A percentile compares a stretch with the other conserved stretches of the same genome.
Conservation (phyloP, 2,329 filamentous ascomycete genomes). For the Fusarium sp. region DNA sequence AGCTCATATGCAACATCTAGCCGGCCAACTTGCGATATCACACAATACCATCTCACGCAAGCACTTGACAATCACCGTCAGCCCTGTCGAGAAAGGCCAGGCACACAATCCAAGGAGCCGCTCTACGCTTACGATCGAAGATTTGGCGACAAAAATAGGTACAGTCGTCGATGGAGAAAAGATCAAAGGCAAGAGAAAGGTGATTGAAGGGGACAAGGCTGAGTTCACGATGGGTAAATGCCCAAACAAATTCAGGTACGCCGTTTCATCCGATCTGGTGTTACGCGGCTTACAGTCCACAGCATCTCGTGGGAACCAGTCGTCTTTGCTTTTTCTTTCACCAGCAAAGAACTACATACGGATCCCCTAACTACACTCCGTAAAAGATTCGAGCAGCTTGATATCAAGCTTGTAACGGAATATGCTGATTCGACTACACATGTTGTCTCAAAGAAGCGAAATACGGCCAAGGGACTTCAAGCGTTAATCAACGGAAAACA, state of each 20-base stretch:
- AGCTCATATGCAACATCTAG: slow-evolving; percentile 53
- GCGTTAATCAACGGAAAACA: slow-evolving; percentile 84
- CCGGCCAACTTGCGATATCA: slow-evolving; percentile 75
- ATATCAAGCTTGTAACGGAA: slow-evolving; percentile 84
- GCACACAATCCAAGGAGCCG: slow-evolving; percentile 73
- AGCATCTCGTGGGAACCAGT: slow-evolving; percentile 84
- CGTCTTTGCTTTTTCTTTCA: slow-evolving; percentile 84
- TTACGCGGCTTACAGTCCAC: slow-evolving; percentile 20
- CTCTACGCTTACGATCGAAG: slow-evolving; percentile 79
- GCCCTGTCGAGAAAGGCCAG: slow-evolving; percentile 71
- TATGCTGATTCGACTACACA: slow-evolving; percentile 84
- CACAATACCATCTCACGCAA: slow-evolving; percentile 89
- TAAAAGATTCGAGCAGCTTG: slow-evolving; percentile 80
- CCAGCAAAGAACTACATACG: slow-evolving; percentile 75
- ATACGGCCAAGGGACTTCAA: slow-evolving; percentile 87
- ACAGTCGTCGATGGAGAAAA: slow-evolving; percentile 80
- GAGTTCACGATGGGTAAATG: slow-evolving; percentile 79
- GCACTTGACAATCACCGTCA: slow-evolving; percentile 83
- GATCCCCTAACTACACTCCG: slow-evolving; percentile 73
- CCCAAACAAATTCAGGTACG: slow-evolving; percentile 69
- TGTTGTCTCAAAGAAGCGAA: slow-evolving; percentile 88
- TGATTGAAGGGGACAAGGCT: slow-evolving; percentile 64
- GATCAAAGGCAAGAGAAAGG: slow-evolving; percentile 71
- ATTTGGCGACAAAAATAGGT: slow-evolving; percentile 86
- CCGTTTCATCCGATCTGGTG: slow-evolving; percentile 3